These are phyloP conservation scores for Saccharomycopsis olivae DNA, from an alignment of 805 yeast species.

Conservation along the genomic window DNA sequence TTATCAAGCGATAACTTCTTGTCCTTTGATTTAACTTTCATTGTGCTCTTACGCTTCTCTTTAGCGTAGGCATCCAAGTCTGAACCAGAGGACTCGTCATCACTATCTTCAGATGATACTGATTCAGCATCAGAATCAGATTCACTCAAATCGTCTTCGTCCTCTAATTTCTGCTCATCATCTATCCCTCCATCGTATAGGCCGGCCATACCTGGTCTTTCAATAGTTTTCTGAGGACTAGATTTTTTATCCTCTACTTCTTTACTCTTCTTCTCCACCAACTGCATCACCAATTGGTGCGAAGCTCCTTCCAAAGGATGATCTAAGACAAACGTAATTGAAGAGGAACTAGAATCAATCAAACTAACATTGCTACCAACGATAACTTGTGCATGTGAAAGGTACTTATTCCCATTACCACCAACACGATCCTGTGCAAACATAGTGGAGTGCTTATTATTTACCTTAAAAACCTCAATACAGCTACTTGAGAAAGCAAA, in stretches of 20 bases:
- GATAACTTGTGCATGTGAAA: constrained; percentile 15
- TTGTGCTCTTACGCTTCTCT: constrained; percentile 3
- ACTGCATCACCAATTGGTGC: constrained; percentile 17
- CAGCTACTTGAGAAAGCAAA: constrained; percentile 11
- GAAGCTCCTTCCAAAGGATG: constrained; percentile 16
- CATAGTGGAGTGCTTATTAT: neutral
- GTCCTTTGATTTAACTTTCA: constrained; percentile 1
- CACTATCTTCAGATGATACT: constrained; percentile 1
- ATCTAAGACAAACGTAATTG: constrained; percentile 16
- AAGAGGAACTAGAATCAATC: constrained; percentile 13
- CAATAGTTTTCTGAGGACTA: neutral
- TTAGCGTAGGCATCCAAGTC: neutral
- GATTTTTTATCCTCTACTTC: neutral
- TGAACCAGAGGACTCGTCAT: neutral
- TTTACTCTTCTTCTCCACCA: constrained; percentile 9
- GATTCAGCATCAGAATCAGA: constrained; percentile 1
- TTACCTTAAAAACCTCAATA: constrained; percentile 15
- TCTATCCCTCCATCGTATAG: no score
- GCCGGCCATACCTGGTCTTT: no score
- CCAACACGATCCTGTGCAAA: no score
- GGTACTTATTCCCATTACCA: constrained; percentile 7
- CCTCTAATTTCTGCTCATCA: constrained; percentile 4
- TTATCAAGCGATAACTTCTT: constrained; percentile 12
- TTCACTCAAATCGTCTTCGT: constrained; percentile 4
- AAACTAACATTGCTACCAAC: constrained; percentile 12